Evolutionary conservation across 169 alveolate genomes (phyloP).

Genomic region (Cryptosporidium baileyi): DNA sequence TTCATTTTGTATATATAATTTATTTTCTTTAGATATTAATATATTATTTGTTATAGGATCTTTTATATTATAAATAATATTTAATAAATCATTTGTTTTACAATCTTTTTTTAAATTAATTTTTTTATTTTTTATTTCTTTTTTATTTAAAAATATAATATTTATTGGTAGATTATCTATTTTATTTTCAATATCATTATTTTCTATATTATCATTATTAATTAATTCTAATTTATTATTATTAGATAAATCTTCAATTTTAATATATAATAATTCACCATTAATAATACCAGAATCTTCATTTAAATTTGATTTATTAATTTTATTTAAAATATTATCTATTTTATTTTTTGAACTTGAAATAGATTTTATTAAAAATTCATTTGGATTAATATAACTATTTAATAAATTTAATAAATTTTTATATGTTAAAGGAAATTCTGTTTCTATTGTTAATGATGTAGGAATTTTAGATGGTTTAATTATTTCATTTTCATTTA

Average conservation of each 20-base stretch:
- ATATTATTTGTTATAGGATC: too few relatives aligned
- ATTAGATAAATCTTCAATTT: constrained; percentile 3
- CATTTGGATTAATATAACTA: not conserved
- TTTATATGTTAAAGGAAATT: constrained; percentile 4
- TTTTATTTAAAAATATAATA: too few relatives aligned
- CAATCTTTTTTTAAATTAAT: too few relatives aligned
- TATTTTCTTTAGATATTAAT: too few relatives aligned
- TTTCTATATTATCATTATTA: too few relatives aligned
- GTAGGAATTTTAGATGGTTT: not conserved
- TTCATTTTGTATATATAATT: too few relatives aligned
- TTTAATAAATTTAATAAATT: not conserved
- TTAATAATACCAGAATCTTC: not conserved
- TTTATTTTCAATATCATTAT: too few relatives aligned
- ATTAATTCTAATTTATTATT: too few relatives aligned
- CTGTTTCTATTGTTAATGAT: not conserved
- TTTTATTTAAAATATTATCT: not conserved
- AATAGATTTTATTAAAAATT: constrained; percentile 28
- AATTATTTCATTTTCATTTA: not conserved
- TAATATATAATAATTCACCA: constrained; percentile 16
- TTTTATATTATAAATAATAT: too few relatives aligned
- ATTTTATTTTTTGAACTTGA: not conserved
- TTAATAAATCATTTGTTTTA: too few relatives aligned
- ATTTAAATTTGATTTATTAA: not conserved
- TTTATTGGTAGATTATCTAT: too few relatives aligned
- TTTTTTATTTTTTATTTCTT: too few relatives aligned